Conservation (phyloP, 495 filamentous ascomycete species). For the Neurospora sp. region DNA sequence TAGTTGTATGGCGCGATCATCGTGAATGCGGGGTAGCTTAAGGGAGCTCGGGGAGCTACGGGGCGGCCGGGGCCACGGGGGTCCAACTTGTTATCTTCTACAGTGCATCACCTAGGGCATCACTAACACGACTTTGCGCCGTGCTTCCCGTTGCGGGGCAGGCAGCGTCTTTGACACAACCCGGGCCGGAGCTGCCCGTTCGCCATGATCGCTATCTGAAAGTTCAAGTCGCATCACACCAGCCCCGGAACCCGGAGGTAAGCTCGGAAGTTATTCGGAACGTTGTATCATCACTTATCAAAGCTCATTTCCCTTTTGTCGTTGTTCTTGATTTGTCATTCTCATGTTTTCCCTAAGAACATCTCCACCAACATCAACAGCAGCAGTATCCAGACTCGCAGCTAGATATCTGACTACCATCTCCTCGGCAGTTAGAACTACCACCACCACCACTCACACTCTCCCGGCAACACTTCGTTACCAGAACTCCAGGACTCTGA, state of each 20-base stretch:
- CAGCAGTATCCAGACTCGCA: background rate
- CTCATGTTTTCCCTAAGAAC: background rate
- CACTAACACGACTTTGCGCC: background rate
- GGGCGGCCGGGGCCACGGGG: background rate
- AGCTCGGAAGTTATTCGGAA: background rate
- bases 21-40: background rate
- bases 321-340: background rate
- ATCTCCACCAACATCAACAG: background rate
- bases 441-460: background rate
- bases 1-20: background rate
- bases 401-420: background rate
- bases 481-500: background rate
- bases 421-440: background rate
- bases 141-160: background rate
- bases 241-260: background rate
- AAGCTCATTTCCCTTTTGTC: background rate
- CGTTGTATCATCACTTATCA: background rate
- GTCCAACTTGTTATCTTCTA: background rate
- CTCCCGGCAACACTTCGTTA: background rate
- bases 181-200: background rate
- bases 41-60: background rate
- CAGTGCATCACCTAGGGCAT: background rate
- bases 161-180: background rate
- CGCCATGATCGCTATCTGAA: background rate
- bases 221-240: background rate